These are phyloP conservation scores for Zelopaecilomyces penicillatus DNA, from an alignment of 2,329 filamentous ascomycete genomes.

Conservation along the genomic window DNA sequence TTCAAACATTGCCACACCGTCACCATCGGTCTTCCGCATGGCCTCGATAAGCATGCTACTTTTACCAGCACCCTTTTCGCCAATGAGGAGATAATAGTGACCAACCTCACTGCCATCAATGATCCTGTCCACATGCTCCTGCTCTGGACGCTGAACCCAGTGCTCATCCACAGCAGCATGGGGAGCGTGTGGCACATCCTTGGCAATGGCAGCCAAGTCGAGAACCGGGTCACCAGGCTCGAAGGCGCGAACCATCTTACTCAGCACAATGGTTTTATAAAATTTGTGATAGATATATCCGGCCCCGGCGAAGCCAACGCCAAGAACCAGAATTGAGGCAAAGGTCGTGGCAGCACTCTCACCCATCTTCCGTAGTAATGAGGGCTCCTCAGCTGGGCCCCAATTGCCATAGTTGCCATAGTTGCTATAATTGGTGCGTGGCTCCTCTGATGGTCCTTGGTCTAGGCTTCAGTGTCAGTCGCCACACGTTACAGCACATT, in stretches of 20 bases:
- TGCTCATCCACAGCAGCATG: slow-evolving; percentile 29
- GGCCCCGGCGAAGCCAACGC: slow-evolving; percentile 53
- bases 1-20: slow-evolving; percentile 90
- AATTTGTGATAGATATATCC: slow-evolving; percentile 71
- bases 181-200: slow-evolving; percentile 40
- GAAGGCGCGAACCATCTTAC: slow-evolving; percentile 90
- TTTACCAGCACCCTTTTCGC: slow-evolving; percentile 95
- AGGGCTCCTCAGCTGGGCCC: slow-evolving; percentile 21
- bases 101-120: slow-evolving; percentile 64
- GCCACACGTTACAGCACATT: too few relatives aligned
- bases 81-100: slow-evolving; percentile 85
- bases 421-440: too few relatives aligned
- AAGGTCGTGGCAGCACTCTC: slow-evolving; percentile 69
- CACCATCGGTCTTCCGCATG: slow-evolving; percentile 86
- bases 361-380: slow-evolving; percentile 52
- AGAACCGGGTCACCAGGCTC: slow-evolving; percentile 84
- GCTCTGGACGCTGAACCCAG: slow-evolving; percentile 81
- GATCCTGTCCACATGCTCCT: slow-evolving; percentile 73
- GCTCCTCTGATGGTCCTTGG: too few relatives aligned
- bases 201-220: slow-evolving; percentile 63
- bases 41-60: slow-evolving; percentile 92
- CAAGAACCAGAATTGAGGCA: slow-evolving; percentile 65
- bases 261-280: slow-evolving; percentile 86
- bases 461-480: too few relatives aligned
- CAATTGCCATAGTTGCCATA: too few relatives aligned